Percentiles rank a stretch among this genome's conserved stretches.
phyloP scores from a whole-genome alignment of 371 early-diverging fungal species.

The Mortierella sp. region DNA sequence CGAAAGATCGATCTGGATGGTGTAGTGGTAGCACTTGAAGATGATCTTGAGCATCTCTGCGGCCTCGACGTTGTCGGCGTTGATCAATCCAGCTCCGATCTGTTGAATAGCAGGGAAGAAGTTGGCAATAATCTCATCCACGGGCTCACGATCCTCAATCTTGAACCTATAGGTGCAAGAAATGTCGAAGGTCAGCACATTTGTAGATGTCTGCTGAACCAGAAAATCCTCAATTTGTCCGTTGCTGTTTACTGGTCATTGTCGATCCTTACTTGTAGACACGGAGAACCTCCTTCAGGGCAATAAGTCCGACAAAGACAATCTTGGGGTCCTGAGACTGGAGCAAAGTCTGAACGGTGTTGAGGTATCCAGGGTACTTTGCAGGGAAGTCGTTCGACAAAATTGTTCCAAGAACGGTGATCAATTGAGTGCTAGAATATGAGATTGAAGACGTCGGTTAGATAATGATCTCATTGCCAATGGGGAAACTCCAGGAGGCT shows the following conservation, averaged over 20 bases:
- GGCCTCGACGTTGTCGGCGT: constrained; percentile 76
- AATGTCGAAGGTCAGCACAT: neutral
- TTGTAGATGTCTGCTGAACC: neutral
- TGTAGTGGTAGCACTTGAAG: constrained; percentile 83
- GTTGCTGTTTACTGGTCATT: neutral
- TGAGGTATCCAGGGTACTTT: constrained; percentile 87
- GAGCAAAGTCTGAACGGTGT: constrained; percentile 71
- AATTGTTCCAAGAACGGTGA: constrained; percentile 76
- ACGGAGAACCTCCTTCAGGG: constrained; percentile 84
- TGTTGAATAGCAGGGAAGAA: constrained; percentile 84
- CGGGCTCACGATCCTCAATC: constrained; percentile 66
- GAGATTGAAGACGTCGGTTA: neutral
- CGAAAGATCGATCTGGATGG: constrained; percentile 81
- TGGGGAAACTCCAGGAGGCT: no score
- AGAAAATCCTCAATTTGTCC: no score
- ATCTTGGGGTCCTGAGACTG: constrained; percentile 72
- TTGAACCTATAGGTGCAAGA: constrained; percentile 35
- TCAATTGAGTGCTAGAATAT: constrained; percentile 75
- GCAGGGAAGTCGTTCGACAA: constrained; percentile 81
- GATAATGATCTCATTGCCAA: neutral
- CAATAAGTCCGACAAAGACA: constrained; percentile 81
- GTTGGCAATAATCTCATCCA: constrained; percentile 77
- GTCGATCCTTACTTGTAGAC: constrained; percentile 77
- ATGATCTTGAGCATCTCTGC: constrained; percentile 85
- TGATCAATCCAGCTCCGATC: constrained; percentile 76